phyloP scores from a whole-genome alignment of 2,329 filamentous ascomycete species.

The Aspergillus luchuensis region DNA sequence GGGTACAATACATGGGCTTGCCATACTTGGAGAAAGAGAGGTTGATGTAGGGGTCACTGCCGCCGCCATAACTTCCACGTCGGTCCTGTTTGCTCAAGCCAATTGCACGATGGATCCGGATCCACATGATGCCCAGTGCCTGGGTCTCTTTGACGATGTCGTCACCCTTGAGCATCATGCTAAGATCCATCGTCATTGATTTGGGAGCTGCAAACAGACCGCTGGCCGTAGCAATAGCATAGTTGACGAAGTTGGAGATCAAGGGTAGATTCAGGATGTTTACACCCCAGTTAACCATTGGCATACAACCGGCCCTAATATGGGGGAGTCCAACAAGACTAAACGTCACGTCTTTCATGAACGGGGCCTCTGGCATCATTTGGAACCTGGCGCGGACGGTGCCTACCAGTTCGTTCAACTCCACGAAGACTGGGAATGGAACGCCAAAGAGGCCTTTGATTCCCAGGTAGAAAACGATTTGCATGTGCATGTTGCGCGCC shows the following conservation, averaged over 20 bases:
- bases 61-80: slow-evolving; percentile 79
- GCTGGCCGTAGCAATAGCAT: slow-evolving; percentile 82
- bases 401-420: slow-evolving; percentile 85
- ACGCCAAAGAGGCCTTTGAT: slow-evolving; percentile 86
- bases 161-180: slow-evolving; percentile 87
- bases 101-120: slow-evolving; percentile 84
- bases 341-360: slow-evolving; percentile 87
- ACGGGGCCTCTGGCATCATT: slow-evolving; percentile 87
- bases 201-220: slow-evolving; percentile 94
- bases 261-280: slow-evolving; percentile 90
- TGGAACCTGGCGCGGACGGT: slow-evolving; percentile 81
- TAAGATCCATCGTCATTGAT: slow-evolving; percentile 86
- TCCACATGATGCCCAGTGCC: slow-evolving; percentile 85
- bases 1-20: slow-evolving; percentile 96
- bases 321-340: slow-evolving; percentile 94
- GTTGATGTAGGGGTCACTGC: slow-evolving; percentile 94
- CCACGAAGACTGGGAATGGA: slow-evolving; percentile 83
- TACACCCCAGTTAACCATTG: slow-evolving; percentile 86
- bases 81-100: slow-evolving; percentile 90
- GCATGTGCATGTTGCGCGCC: slow-evolving; percentile 96
- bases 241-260: slow-evolving; percentile 96
- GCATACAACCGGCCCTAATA: slow-evolving; percentile 83
- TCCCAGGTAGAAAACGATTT: slow-evolving; percentile 90
- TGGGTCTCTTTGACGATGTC: slow-evolving; percentile 83
- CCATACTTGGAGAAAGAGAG: slow-evolving; percentile 93